phyloP scores from a whole-genome alignment of 1,139 yeast species.

The Yamadazyma blattariae region DNA sequence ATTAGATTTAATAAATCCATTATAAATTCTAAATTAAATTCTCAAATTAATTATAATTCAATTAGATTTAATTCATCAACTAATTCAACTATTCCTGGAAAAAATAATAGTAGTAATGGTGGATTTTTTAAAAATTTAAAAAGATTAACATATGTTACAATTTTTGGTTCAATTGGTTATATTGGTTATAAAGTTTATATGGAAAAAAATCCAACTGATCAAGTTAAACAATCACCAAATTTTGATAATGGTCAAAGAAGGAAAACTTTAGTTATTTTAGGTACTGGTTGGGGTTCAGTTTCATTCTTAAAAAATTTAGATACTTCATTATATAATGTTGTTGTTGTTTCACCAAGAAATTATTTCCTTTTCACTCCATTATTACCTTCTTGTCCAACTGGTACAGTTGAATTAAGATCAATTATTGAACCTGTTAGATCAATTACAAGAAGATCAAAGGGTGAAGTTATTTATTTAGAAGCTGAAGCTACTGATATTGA shows the following conservation, averaged over 20 bases:
- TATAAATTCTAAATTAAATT: background rate
- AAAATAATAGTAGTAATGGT: slow-evolving; percentile 15
- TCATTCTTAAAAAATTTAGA: slow-evolving; percentile 81
- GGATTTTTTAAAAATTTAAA: slow-evolving; percentile 32
- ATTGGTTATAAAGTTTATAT: slow-evolving; percentile 55
- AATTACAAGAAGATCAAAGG: slow-evolving; percentile 44
- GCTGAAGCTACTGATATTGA: slow-evolving; percentile 89
- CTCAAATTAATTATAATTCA: background rate
- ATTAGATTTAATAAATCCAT: too few relatives aligned
- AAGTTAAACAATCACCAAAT: slow-evolving; percentile 52
- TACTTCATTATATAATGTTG: slow-evolving; percentile 81
- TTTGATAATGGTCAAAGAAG: slow-evolving; percentile 70
- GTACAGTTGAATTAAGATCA: slow-evolving; percentile 86
- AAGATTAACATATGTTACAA: slow-evolving; percentile 24
- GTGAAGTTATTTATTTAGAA: slow-evolving; percentile 82
- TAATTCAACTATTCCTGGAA: slow-evolving; percentile 2
- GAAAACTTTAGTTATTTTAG: slow-evolving; percentile 85
- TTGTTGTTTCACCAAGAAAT: slow-evolving; percentile 90
- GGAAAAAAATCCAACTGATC: slow-evolving; percentile 61
- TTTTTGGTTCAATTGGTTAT: slow-evolving; percentile 42
- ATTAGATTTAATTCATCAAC: slow-evolving; percentile 13
- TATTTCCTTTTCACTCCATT: slow-evolving; percentile 92
- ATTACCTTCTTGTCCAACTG: slow-evolving; percentile 91
- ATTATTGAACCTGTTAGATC: slow-evolving; percentile 35
- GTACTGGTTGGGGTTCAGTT: slow-evolving; percentile 94